These are phyloP conservation scores for Arxiozyma bovina DNA, from an alignment of 1,139 yeast genomes.

Conservation along the genomic window DNA sequence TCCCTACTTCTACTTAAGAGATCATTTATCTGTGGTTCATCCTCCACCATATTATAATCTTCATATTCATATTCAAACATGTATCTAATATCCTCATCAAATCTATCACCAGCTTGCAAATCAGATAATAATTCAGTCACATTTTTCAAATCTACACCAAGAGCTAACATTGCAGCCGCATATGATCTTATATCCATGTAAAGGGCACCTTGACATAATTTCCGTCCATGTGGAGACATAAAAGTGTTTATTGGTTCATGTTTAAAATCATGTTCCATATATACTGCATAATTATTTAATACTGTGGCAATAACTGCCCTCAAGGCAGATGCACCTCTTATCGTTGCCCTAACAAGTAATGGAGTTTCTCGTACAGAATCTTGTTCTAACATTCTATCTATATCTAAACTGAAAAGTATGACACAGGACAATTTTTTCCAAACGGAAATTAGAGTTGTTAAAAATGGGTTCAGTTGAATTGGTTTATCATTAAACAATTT, in stretches of 20 bases:
- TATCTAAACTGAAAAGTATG: constrained; percentile 49
- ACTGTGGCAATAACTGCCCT: constrained; percentile 54
- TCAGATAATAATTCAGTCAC: constrained; percentile 48
- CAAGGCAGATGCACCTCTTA: constrained; percentile 57
- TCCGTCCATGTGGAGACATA: constrained; percentile 54
- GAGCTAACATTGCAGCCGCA: constrained; percentile 38
- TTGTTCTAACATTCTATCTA: constrained; percentile 52
- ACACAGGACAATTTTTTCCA: constrained; percentile 61
- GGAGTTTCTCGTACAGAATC: constrained; percentile 39
- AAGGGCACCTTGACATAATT: constrained; percentile 48
- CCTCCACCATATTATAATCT: constrained; percentile 23
- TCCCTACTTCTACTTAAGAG: constrained; percentile 7
- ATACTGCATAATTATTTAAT: constrained; percentile 39
- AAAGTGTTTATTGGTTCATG: constrained; percentile 49
- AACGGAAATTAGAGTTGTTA: constrained; percentile 44
- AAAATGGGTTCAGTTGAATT: constrained; percentile 46
- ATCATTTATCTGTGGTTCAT: constrained; percentile 3
- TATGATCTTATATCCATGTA: constrained; percentile 46
- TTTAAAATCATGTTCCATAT: constrained; percentile 42
- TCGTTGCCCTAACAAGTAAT: constrained; percentile 40
- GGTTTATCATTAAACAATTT: constrained; percentile 38
- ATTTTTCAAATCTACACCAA: constrained; percentile 39
- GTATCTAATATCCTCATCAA: constrained; percentile 65
- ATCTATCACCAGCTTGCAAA: constrained; percentile 55
- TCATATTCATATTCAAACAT: constrained; percentile 56